Base-by-base conservation (phyloP, 495 filamentous ascomycete genomes). In the Aspergillus biplanus region DNA sequence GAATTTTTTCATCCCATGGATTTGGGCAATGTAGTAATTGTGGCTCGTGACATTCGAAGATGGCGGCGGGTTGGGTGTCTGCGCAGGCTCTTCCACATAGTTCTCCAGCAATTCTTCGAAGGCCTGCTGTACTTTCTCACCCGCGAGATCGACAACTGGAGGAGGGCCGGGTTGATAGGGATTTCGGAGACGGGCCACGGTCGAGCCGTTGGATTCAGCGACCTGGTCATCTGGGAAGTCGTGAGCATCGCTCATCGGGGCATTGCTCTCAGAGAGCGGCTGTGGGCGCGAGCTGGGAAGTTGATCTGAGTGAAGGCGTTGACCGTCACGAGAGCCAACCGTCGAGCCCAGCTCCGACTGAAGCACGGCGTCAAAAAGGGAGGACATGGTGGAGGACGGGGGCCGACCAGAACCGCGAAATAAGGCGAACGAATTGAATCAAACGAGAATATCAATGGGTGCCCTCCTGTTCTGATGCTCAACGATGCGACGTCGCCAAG, bases 21-120 rank as follows among this genome's bases (percentile, higher is more conserved):
- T 95, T 72, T 97, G 96, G 16, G 92, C 92, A 67, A 99, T 85
- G 75, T 99, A 99, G 81, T 97, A 97, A 72, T 92, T 95, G 73
- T 96, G 90, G 21, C 90, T 95, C 27, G 87, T 88, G 21, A 86
- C 74, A 33, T 87, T 87, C 68, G 88, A 91, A 27, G 92, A 93
- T 0, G 87, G 83, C 1, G 90, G 91, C 11, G 89, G 87, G 49
- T 62, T 59, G 12, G 83, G 87, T 11, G 92, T 93, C 6, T 87
- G 82, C 5, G 82, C 80, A 5, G 89, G 88, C 31, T 95, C 90
- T 68, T 97, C 92, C 32, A 89, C 81, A 47, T 82, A 97, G 85
- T 85, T 87, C 70, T 98, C 93, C 11, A 99, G 86, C 69, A 99
- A 92, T 63, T 86, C 86, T 73, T 96, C 89, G 72, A 99, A 98